Evolutionary conservation across 1,284 basidiomycete genomes (phyloP), one percentile per base, ranked within the genome.

Genomic region (Hymenochaete sp.): DNA sequence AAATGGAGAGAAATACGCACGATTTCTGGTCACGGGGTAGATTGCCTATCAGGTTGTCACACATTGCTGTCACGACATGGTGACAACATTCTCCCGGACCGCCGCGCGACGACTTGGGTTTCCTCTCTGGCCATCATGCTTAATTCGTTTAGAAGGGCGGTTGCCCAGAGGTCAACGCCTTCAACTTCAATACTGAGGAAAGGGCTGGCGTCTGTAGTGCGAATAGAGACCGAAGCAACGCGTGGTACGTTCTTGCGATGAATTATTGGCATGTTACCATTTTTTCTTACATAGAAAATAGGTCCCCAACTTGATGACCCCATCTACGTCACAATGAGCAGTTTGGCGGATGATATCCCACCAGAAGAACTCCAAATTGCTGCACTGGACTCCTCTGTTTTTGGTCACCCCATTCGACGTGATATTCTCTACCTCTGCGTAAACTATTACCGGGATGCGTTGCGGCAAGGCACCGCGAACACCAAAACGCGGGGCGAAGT

Each of bases 391-490:
- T 77, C 88, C 4, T 73, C 77, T 24, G 80, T 98, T 21, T 99
- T 98, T 64, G 72, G 77, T 54, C 81, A 89, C 52, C 86, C 87
- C 25, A 79, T 95, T 35, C 85, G 95, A 42, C 77, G 81, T 16
- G 93, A 98, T 60, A 88, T 98, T 50, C 78, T 98, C 8, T 95
- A 98, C 63, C 75, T 91, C 45, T 95, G 93, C 57, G 84, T 93
- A 31, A 80, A 89, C 7, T 91, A 96, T 60, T 79, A 96, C 62
- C 81, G 88, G 24, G 90, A 96, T 56, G 77, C 80, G 5, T 73
- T 93, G 33, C 85, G 95, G 26, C 82, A 90, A 64, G 93, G 92
- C 36, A 83, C 84, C n/a, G 90, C 88, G 4, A 82, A 72, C 54
- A 97, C 93, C 22, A 97, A 97, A 67, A 91, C 84, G 28, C 82